These are phyloP conservation scores for Paecilomyces variotii DNA, from an alignment of 2,329 filamentous ascomycete genomes.

Conservation along the genomic window DNA sequence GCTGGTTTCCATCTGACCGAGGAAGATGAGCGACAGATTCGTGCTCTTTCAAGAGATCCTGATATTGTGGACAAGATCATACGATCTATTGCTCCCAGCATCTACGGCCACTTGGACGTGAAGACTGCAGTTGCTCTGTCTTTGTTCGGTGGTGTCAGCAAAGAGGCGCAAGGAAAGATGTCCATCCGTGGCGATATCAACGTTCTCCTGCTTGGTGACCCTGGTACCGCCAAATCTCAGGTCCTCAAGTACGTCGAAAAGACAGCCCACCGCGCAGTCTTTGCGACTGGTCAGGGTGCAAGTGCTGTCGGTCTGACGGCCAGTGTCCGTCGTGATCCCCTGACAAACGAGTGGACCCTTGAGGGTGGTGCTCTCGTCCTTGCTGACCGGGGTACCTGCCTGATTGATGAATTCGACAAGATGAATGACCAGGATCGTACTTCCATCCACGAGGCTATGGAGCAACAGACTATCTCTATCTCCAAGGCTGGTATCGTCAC, in stretches of 20 bases:
- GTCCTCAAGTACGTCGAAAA: slow-evolving; percentile 97
- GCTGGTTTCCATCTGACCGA: slow-evolving; percentile 94
- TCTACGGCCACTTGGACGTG: slow-evolving; percentile 93
- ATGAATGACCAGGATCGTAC: slow-evolving; percentile 99
- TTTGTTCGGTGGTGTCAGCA: slow-evolving; percentile 89
- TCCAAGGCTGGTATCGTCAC: slow-evolving; percentile 98
- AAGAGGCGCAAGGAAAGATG: slow-evolving; percentile 80
- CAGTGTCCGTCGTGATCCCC: slow-evolving; percentile 86
- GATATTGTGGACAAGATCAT: slow-evolving; percentile 90
- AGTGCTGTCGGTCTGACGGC: slow-evolving; percentile 96
- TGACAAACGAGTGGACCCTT: slow-evolving; percentile 95
- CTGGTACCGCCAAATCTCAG: slow-evolving; percentile 96
- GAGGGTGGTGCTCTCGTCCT: slow-evolving; percentile 93
- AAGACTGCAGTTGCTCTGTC: slow-evolving; percentile 94
- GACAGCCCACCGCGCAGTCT: slow-evolving; percentile 92
- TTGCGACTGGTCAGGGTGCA: slow-evolving; percentile 94
- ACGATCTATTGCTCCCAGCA: slow-evolving; percentile 88
- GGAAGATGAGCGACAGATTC: slow-evolving; percentile 87
- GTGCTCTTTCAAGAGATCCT: slow-evolving; percentile 77
- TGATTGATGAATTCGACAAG: slow-evolving; percentile 99
- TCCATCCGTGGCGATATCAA: slow-evolving; percentile 96
- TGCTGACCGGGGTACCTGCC: slow-evolving; percentile 85
- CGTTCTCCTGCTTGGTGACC: slow-evolving; percentile 88
- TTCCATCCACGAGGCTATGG: slow-evolving; percentile 99
- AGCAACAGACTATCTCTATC: slow-evolving; percentile 98